Evolutionary conservation across 371 early-diverging fungal species (phyloP), one percentile per base, ranked within the genome.

Genomic region (Vairimorpha apis): DNA sequence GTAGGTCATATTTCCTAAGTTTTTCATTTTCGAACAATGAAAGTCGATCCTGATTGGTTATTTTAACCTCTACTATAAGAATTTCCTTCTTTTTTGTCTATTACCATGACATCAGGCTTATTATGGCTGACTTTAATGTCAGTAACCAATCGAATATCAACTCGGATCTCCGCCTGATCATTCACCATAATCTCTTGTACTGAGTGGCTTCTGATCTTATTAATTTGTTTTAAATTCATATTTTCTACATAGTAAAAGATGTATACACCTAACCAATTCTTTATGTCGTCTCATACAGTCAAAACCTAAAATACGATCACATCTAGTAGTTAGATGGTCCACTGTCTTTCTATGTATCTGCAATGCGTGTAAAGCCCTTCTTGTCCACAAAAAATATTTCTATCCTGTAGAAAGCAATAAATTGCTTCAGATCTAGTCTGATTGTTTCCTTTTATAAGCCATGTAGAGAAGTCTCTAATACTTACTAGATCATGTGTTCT

Each of bases 231-330:
- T 16, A 5, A 49, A n/a, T 10, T 21, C 49, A 21, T 49, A 49
- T 4, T 49, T 49, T 16, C 8, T 10, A 49, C 49, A 49, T 49
- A 49, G 18, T 21, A 16, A 21, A 5, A 49, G 21, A 21, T 49
- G 49, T 4, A 49, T 49, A 21, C 10, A 49, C 21, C 18, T 10
- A 5, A 49, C n/a, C 10, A 4, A 10, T 21, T 49, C 21, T 16
- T 49, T 49, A 49, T 49, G 49, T 4, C 49, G 21, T n/a, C 49
- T 49, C 49, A 49, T 49, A 4, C 21, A 49, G 21, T 49, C 49
- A 21, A 16, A 21, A 16, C 4, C 5, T n/a, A 49, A 21, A 10
- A 49, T 49, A 16, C 49, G 8, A 49, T 49, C 49, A 21, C 49
- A 49, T 21, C 21, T 10, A 49, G 49, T 49, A 41, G 49, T 4